Evolutionary conservation across 768 basidiomycete genomes (phyloP).

Genomic region (Roridomyces roridus): DNA sequence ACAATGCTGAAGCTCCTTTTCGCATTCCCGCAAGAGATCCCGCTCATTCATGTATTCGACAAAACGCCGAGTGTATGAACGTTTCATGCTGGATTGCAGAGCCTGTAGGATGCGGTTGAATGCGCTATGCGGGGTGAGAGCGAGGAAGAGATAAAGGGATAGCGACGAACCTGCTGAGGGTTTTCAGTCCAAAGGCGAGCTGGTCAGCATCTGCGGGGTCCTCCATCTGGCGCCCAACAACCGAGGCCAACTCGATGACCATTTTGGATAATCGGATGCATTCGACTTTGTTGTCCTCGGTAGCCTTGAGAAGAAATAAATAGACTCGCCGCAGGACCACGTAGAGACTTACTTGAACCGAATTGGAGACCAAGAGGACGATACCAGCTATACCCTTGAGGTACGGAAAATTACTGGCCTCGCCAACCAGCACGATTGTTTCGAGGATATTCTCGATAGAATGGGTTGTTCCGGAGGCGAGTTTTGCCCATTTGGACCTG

Average conservation of each 20-base stretch:
- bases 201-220: neutral
- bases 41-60: slow-evolving; percentile 9
- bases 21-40: slow-evolving; percentile 18
- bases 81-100: slow-evolving; percentile 5
- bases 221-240: slow-evolving; percentile 5
- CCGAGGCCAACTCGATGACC: slow-evolving; percentile 18
- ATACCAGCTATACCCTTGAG: slow-evolving; percentile 27
- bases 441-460: slow-evolving; percentile 14
- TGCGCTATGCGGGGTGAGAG: neutral
- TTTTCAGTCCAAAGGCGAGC: slow-evolving; percentile 9
- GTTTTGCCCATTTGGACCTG: slow-evolving; percentile 17
- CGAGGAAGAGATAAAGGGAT: neutral
- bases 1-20: slow-evolving; percentile 26
- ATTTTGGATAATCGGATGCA: slow-evolving; percentile 15
- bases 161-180: slow-evolving; percentile 4
- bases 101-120: slow-evolving; percentile 19
- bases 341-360: slow-evolving; percentile 20
- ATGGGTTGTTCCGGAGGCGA: slow-evolving; percentile 18
- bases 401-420: slow-evolving; percentile 24
- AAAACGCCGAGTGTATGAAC: slow-evolving; percentile 16
- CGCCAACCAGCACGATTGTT: slow-evolving; percentile 16
- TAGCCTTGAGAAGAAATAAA: slow-evolving; percentile 9
- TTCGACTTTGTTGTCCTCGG: slow-evolving; percentile 23
- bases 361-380: slow-evolving; percentile 18
- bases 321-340: neutral